A percentile compares a stretch with the other conserved stretches of the same genome.
Evolutionary conservation across 441 rosid species (phyloP).

Genomic region (Arabidopsis hybrid): DNA sequence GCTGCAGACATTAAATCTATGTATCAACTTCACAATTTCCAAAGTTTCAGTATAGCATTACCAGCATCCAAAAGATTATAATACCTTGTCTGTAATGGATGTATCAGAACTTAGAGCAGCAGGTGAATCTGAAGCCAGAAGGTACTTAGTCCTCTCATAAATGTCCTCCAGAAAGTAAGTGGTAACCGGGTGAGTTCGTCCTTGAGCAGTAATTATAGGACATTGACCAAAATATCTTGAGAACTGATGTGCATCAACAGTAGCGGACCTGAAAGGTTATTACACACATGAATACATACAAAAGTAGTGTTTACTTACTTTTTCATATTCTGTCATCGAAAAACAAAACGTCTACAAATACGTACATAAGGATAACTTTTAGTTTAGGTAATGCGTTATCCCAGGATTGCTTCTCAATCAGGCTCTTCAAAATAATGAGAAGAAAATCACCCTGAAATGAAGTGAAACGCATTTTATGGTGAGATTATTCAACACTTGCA

Average conservation of each 20-base stretch:
- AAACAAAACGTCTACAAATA: conserved; percentile 26
- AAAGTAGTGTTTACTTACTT: conserved; percentile 12
- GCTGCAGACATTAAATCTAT: conserved; percentile 50
- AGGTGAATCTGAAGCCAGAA: conserved; percentile 86
- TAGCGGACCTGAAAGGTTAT: conserved; percentile 79
- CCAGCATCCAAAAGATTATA: too few species aligned
- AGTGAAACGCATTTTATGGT: conserved; percentile 6
- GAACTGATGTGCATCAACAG: conserved; percentile 87
- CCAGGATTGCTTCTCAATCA: conserved; percentile 82
- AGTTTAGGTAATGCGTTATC: conserved; percentile 55
- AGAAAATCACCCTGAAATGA: conserved; percentile 87
- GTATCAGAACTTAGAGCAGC: conserved; percentile 70
- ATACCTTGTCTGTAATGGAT: conserved; percentile 59
- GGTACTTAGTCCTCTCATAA: conserved; percentile 75
- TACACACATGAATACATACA: conserved; percentile 31
- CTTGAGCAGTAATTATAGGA: conserved; percentile 90
- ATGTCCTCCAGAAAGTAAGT: conserved; percentile 85
- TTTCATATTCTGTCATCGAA: conserved; percentile 18
- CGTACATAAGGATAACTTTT: conserved; percentile 94
- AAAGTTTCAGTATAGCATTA: conserved; percentile 8
- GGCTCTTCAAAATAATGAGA: conserved; percentile 88
- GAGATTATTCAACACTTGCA: conserved; percentile 24
- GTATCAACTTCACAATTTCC: background rate
- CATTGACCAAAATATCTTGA: conserved; percentile 88
- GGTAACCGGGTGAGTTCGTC: conserved; percentile 89